A percentile compares a stretch with the other conserved stretches of the same genome.
Conservation (phyloP, 2,329 filamentous ascomycete species). For the Hymenoscyphus linearis region DNA sequence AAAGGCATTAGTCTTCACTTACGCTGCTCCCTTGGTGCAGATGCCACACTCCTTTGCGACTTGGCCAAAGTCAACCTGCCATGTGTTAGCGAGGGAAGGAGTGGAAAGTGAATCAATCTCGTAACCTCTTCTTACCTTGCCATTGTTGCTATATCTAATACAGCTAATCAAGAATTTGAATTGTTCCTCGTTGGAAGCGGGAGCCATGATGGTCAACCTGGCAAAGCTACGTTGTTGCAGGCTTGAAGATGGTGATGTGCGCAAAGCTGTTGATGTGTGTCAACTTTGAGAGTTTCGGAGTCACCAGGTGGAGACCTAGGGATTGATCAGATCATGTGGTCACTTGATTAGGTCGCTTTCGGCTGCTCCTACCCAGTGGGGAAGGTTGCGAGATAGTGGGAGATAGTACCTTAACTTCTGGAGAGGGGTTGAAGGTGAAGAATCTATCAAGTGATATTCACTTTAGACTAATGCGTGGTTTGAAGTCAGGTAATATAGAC, state of each 20-base stretch:
- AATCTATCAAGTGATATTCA: not conserved
- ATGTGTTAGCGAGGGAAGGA: not conserved
- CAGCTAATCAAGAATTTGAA: conserved; percentile 63
- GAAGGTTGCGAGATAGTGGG: not conserved
- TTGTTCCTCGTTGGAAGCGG: conserved; percentile 47
- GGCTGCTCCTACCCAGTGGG: not conserved
- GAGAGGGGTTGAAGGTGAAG: not conserved
- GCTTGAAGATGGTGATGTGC: not conserved
- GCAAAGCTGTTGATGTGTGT: not conserved
- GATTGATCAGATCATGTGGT: not conserved
- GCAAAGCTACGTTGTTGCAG: not conserved
- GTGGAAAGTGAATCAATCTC: not conserved
- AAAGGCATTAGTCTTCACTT: conserved; percentile 34
- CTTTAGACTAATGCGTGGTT: not conserved
- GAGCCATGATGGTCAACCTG: conserved; percentile 39
- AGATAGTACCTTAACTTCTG: not conserved
- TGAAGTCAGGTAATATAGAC: not conserved
- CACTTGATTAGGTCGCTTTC: not conserved
- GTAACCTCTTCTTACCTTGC: conserved; percentile 45
- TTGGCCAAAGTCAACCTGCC: conserved; percentile 58
- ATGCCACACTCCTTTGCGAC: conserved; percentile 62
- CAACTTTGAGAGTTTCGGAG: not conserved
- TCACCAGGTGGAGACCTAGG: no score
- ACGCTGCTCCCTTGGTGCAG: conserved; percentile 64
- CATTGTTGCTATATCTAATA: conserved; percentile 54